A percentile compares a stretch with the other conserved stretches of the same genome.
phyloP scores from a whole-genome alignment of 2,329 filamentous ascomycete species.

The Emmonsiellopsis sp. region DNA sequence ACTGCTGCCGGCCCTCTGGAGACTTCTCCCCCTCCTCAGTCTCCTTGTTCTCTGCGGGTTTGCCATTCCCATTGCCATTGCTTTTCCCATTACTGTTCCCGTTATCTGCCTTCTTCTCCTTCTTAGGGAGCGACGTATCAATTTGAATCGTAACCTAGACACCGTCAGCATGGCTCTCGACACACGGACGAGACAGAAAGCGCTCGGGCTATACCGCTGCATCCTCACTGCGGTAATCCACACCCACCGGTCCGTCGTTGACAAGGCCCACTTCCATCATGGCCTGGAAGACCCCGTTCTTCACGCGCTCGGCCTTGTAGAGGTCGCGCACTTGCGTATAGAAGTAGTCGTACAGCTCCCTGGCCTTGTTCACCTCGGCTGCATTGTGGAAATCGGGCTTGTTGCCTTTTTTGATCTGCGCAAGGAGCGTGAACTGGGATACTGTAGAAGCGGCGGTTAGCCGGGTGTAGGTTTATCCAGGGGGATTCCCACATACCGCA shows the following conservation, averaged over 20 bases:
- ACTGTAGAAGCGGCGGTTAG: conserved; percentile 44
- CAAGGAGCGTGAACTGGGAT: conserved; percentile 91
- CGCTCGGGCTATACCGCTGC: conserved; percentile 42
- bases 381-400: conserved; percentile 94
- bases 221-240: conserved; percentile 48
- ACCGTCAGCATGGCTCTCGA: neutral
- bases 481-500: conserved; percentile 56
- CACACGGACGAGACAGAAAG: conserved; percentile 11
- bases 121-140: conserved; percentile 35
- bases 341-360: conserved; percentile 74
- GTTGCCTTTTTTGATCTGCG: conserved; percentile 86
- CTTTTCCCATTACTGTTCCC: neutral
- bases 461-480: neutral
- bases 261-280: conserved; percentile 97
- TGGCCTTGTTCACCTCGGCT: conserved; percentile 67
- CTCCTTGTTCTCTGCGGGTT: conserved; percentile 4
- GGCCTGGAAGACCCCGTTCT: conserved; percentile 93
- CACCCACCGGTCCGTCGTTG: conserved; percentile 69
- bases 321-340: conserved; percentile 62
- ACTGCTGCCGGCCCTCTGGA: conserved; percentile 6
- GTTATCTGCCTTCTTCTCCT: conserved; percentile 15
- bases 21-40: conserved; percentile 4
- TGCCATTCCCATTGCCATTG: conserved; percentile 6
- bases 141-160: conserved; percentile 37
- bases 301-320: conserved; percentile 66